Evolutionary conservation across 768 basidiomycete species (phyloP).

Genomic region (Chalciporus piperatus): DNA sequence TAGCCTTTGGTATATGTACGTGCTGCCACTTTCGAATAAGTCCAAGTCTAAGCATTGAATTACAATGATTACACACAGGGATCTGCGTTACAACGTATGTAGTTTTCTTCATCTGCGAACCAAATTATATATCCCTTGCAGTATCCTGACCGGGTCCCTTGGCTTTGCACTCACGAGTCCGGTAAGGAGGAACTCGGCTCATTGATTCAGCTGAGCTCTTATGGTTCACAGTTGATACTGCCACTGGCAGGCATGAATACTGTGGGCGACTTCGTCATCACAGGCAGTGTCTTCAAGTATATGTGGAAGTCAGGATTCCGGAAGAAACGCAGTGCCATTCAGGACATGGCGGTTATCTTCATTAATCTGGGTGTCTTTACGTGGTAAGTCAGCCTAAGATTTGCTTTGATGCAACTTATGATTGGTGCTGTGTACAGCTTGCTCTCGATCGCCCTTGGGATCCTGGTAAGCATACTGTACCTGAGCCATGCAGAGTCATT

Average conservation of each 20-base stretch:
- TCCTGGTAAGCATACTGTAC: too few relatives aligned
- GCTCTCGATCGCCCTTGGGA: neutral
- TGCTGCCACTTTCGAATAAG: neutral
- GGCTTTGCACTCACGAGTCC: conserved; percentile 1
- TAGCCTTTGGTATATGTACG: conserved; percentile 7
- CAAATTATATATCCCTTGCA: neutral
- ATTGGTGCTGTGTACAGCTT: neutral
- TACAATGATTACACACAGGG: too few relatives aligned
- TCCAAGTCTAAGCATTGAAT: neutral
- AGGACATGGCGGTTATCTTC: conserved; percentile 11
- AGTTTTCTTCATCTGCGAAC: too few relatives aligned
- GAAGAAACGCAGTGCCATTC: conserved; percentile 3
- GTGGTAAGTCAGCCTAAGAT: conserved; percentile 1
- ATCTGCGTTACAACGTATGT: conserved; percentile 3
- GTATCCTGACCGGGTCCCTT: conserved; percentile 8
- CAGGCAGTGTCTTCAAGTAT: conserved; percentile 8
- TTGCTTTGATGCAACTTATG: too few relatives aligned
- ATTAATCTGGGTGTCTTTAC: conserved; percentile 13
- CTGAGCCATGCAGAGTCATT: neutral
- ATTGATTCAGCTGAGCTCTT: neutral
- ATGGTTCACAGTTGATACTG: conserved; percentile 1
- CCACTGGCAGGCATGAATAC: conserved; percentile 2
- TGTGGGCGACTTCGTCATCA: conserved; percentile 9
- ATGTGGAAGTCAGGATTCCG: conserved; percentile 14
- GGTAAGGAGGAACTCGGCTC: neutral